Percentiles rank a stretch among this genome's conserved stretches.
Conservation (phyloP, 192 early-diverging fungal genomes). For the Chytriomyces hyalinus region DNA sequence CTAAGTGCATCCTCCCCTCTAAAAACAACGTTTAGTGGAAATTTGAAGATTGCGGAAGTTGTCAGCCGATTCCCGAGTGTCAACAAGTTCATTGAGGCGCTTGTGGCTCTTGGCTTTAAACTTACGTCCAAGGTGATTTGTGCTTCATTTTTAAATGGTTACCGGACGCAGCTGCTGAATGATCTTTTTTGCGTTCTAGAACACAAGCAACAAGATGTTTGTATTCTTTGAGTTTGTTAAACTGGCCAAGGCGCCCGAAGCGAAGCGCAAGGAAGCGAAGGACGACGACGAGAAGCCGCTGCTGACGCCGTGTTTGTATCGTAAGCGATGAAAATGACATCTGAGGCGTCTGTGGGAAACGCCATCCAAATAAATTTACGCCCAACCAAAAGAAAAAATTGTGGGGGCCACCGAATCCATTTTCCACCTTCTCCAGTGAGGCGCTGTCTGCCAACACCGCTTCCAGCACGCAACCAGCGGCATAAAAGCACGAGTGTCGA, state of each 20-base stretch:
- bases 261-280: not conserved
- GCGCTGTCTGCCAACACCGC: too few species aligned
- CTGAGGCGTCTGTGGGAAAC: not conserved
- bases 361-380: not conserved
- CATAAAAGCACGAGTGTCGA: too few species aligned
- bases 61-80: conserved; percentile 85
- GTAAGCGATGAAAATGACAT: conserved; percentile 30
- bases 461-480: too few species aligned
- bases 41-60: conserved; percentile 93
- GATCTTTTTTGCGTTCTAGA: conserved; percentile 45
- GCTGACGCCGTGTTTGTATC: conserved; percentile 52
- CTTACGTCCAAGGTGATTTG: conserved; percentile 64
- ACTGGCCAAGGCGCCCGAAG: conserved; percentile 16
- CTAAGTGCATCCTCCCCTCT: not conserved
- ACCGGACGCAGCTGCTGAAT: not conserved
- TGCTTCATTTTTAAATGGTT: conserved; percentile 1
- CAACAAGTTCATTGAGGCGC: conserved; percentile 72
- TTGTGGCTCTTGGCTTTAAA: conserved; percentile 80
- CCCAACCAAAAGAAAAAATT: not conserved
- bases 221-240: conserved; percentile 85
- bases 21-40: conserved; percentile 63
- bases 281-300: conserved; percentile 18
- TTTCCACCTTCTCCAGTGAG: too few species aligned
- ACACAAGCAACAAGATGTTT: conserved; percentile 94
- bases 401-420: too few species aligned